Conservation (phyloP, 2,329 filamentous ascomycete species). For the Colletotrichum liaoningense region DNA sequence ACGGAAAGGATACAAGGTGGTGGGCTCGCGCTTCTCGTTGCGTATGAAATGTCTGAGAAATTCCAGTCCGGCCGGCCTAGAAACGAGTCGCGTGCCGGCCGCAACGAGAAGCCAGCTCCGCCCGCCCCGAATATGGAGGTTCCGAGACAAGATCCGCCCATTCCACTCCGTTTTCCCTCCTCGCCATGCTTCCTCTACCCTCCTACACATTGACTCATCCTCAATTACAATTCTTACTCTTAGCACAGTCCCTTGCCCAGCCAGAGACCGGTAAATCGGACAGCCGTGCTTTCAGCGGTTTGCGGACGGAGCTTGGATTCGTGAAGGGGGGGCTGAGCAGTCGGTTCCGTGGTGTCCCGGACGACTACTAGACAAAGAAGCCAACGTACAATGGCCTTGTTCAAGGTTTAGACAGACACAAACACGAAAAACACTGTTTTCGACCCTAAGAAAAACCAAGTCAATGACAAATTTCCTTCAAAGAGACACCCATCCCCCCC, state of each 20-base stretch:
- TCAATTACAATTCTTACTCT: not conserved
- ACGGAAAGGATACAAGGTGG: not conserved
- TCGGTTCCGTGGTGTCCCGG: conserved; percentile 25
- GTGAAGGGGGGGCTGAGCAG: not conserved
- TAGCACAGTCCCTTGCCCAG: not conserved
- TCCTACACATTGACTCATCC: not conserved
- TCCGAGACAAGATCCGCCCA: conserved; percentile 27
- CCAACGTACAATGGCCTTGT: conserved; percentile 30
- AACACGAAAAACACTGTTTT: not conserved
- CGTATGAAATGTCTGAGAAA: conserved; percentile 9
- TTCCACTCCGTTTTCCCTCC: not conserved
- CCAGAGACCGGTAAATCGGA: conserved; percentile 10
- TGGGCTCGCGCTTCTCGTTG: conserved; percentile 9
- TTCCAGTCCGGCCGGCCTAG: not conserved
- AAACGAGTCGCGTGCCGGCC: conserved; percentile 20
- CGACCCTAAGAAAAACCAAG: conserved; percentile 1
- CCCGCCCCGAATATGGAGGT: conserved; percentile 25
- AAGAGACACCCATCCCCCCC: not conserved
- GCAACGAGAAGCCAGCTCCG: conserved; percentile 28
- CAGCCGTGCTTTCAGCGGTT: conserved; percentile 12
- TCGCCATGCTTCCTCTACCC: not conserved
- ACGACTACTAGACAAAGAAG: conserved; percentile 25
- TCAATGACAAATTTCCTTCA: conserved; percentile 11
- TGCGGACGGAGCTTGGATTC: conserved; percentile 1
- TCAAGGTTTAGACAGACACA: not conserved